Conservation (phyloP, 2,329 filamentous ascomycete genomes). For the Trichophyton simii region DNA sequence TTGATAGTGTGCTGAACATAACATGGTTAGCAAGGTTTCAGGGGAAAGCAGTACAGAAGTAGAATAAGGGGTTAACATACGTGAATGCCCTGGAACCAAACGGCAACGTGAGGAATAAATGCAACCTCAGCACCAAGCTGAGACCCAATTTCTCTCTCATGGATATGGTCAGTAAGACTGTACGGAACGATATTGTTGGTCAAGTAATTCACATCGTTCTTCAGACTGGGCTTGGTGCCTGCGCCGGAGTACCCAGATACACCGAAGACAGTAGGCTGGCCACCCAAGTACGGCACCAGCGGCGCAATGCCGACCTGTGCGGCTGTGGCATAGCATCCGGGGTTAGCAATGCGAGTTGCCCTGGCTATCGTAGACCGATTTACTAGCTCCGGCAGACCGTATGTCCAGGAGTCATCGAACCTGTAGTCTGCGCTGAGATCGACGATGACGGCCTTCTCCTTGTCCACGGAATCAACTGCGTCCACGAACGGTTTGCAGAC, state of each 20-base stretch:
- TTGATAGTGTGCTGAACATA: conserved; percentile 61
- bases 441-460: conserved; percentile 62
- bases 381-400: conserved; percentile 77
- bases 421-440: conserved; percentile 96
- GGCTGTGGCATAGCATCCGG: conserved; percentile 89
- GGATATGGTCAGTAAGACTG: conserved; percentile 83
- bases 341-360: conserved; percentile 75
- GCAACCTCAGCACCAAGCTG: conserved; percentile 64
- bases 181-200: conserved; percentile 84
- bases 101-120: conserved; percentile 89
- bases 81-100: conserved; percentile 93
- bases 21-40: conserved; percentile 3
- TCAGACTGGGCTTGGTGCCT: conserved; percentile 83
- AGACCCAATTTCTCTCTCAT: conserved; percentile 76
- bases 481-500: conserved; percentile 91
- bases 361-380: conserved; percentile 63
- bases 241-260: conserved; percentile 91
- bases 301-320: conserved; percentile 83
- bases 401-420: conserved; percentile 75
- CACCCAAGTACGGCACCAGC: conserved; percentile 63
- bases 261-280: conserved; percentile 72
- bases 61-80: conserved; percentile 24
- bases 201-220: conserved; percentile 78
- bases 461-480: conserved; percentile 61
- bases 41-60: conserved; percentile 4